A percentile compares a stretch with the other conserved stretches of the same genome.
These are phyloP conservation scores for Penicillium frequentans DNA, from an alignment of 2,329 filamentous ascomycete genomes.

Conservation along the genomic window DNA sequence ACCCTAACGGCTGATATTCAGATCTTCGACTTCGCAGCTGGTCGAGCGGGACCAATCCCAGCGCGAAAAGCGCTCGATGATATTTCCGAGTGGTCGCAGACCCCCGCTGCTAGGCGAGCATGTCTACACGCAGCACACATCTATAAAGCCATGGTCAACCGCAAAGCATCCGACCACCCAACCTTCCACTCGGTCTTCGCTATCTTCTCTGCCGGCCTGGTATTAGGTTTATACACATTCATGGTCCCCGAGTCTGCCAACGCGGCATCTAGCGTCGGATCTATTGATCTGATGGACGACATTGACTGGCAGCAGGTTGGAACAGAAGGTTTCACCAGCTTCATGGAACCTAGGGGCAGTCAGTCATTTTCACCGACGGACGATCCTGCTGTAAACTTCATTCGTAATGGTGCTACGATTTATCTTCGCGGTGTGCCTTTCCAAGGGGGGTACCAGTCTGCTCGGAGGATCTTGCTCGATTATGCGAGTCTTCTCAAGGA, in stretches of 20 bases:
- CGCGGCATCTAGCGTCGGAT: constrained; percentile 25
- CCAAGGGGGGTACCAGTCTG: constrained; percentile 52
- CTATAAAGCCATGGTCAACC: constrained; percentile 52
- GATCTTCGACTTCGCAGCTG: constrained; percentile 55
- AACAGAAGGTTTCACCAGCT: constrained; percentile 46
- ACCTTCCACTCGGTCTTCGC: constrained; percentile 53
- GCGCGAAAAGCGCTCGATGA: constrained; percentile 52
- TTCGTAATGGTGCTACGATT: constrained; percentile 50
- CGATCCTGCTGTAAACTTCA: constrained; percentile 43
- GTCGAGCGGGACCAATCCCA: constrained; percentile 48
- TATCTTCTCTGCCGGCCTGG: constrained; percentile 53
- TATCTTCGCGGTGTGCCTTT: constrained; percentile 51
- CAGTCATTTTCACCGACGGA: constrained; percentile 30
- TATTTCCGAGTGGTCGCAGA: constrained; percentile 53
- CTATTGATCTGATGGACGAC: constrained; percentile 50
- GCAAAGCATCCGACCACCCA: constrained; percentile 54
- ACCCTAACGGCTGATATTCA: constrained; percentile 53
- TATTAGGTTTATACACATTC: constrained; percentile 54
- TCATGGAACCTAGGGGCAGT: constrained; percentile 34
- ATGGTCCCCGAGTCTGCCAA: constrained; percentile 38
- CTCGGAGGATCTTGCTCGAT: constrained; percentile 52
- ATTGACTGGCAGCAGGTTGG: constrained; percentile 52
- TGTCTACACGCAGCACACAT: constrained; percentile 56
- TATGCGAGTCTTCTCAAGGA: constrained; percentile 55
- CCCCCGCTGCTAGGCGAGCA: constrained; percentile 50